Conservation (phyloP, 768 basidiomycete genomes). For the Phylloporus scabripes region DNA sequence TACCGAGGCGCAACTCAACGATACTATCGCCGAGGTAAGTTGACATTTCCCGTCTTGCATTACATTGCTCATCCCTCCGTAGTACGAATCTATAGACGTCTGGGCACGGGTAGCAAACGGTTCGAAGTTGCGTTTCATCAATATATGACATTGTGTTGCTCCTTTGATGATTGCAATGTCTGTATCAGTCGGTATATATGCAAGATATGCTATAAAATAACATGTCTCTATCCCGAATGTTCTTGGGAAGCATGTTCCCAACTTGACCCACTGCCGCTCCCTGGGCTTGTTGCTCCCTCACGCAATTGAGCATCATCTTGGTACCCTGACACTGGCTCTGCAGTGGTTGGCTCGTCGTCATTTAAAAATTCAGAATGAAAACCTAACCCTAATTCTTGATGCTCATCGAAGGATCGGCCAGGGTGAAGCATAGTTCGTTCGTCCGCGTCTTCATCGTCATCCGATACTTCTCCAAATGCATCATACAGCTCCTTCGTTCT, state of each 20-base stretch:
- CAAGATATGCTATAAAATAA: conserved; percentile 19
- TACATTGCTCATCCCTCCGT: conserved; percentile 8
- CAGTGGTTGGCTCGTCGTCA: conserved; percentile 56
- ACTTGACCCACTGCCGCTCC: conserved; percentile 49
- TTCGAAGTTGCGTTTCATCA: conserved; percentile 70
- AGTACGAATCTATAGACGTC: conserved; percentile 88
- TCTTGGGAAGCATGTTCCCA: conserved; percentile 66
- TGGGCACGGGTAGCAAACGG: conserved; percentile 80
- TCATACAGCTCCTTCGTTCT: conserved; percentile 91
- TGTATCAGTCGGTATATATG: conserved; percentile 16
- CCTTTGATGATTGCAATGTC: conserved; percentile 10
- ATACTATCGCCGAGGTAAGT: conserved; percentile 74
- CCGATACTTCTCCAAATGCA: conserved; percentile 88
- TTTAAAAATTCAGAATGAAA: conserved; percentile 82
- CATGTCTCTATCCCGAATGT: conserved; percentile 20
- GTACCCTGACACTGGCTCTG: conserved; percentile 33
- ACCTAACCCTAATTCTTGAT: conserved; percentile 37
- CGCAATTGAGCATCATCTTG: conserved; percentile 48
- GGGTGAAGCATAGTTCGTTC: conserved; percentile 61
- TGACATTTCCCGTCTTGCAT: conserved; percentile 1
- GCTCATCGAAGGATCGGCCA: conserved; percentile 30
- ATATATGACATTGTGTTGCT: conserved; percentile 13
- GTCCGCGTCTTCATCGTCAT: conserved; percentile 74
- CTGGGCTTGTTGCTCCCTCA: conserved; percentile 28
- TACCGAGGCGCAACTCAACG: conserved; percentile 86